Evolutionary conservation across 805 yeast species (phyloP), one percentile per base, ranked within the genome.

Genomic region (Sugiyamaella valdiviana): DNA sequence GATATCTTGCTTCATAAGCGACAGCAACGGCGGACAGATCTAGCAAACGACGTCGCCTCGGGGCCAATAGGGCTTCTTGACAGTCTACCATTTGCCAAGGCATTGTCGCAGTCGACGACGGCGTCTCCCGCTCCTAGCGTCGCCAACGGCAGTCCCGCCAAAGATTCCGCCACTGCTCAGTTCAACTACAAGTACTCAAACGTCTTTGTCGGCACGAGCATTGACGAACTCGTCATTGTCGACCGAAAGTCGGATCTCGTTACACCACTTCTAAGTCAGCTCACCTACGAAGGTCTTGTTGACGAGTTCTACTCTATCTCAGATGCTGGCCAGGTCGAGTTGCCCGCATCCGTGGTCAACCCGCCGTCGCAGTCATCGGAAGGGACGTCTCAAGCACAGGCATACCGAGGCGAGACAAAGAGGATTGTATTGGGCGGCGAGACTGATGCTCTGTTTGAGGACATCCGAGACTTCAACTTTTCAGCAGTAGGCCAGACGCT

Each of bases 211-310:
- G 70, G 70, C 12, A 51, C 60, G 5, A 50, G 53, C 2, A 56
- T 70, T 23, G 75, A 71, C 45, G 95, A 91, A 59, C 66, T 90
- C 23, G 72, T 91, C 5, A 82, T 90, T 1, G 60, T 91, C 17
- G 98, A 91, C 60, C 70, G 99, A 42, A 78, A 82, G 46, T 63
- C 82, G 23, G 99, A 91, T 65, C 74, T 78, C 39, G 63, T 85
- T 3, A 79, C 95, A 1, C 82, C 88, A 1, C 58, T 87, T 9
- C 66, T 88, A 47, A 78, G 81, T 21, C 97, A 90, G 58, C 66
- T 90, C 57, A 85, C 88, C 1, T 91, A 90, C 62, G 71, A 77
- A 15, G 99, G 98, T 0, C 69, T 93, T 14, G 69, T 89, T 17
- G 90, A 85, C 62, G 96, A 90, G 57, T 62, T 79, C 10, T 73